Evolutionary conservation across 352 stramenopile genomes (phyloP).

Genomic region (Globisporangium radiosum): DNA sequence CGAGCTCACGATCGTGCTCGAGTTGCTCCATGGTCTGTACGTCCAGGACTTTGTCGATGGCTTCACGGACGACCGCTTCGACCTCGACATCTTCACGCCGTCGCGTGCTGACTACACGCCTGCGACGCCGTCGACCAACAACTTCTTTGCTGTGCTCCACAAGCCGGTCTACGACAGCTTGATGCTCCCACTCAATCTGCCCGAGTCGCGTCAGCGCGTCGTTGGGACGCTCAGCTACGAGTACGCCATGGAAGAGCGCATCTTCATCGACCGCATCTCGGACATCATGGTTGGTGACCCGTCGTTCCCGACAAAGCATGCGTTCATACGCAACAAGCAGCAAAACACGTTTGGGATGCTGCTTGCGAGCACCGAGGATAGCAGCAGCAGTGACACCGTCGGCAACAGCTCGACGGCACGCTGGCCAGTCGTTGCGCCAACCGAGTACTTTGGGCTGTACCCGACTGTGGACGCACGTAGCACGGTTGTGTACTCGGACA

Average conservation of each 20-base stretch:
- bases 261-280: slow-evolving; percentile 89
- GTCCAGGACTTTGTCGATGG: slow-evolving; percentile 87
- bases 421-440: slow-evolving; percentile 24
- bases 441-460: slow-evolving; percentile 56
- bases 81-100: slow-evolving; percentile 89
- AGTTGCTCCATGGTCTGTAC: slow-evolving; percentile 93
- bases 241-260: slow-evolving; percentile 64
- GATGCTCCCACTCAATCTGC: slow-evolving; percentile 94
- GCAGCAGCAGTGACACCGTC: no score
- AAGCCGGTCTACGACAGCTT: slow-evolving; percentile 69
- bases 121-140: slow-evolving; percentile 44
- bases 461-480: slow-evolving; percentile 32
- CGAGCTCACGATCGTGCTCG: slow-evolving; percentile 87
- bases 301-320: slow-evolving; percentile 33
- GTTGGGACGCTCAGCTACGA: slow-evolving; percentile 43
- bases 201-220: slow-evolving; percentile 52
- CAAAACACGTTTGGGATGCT: slow-evolving; percentile 44
- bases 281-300: slow-evolving; percentile 91
- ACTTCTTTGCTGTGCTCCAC: slow-evolving; percentile 82
- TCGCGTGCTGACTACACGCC: slow-evolving; percentile 63
- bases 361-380: slow-evolving; percentile 9
- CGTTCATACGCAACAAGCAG: slow-evolving; percentile 52
- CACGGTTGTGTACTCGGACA: slow-evolving; percentile 34
- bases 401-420: slow-evolving; percentile 1
- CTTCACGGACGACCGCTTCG: slow-evolving; percentile 71